A percentile compares a stretch with the other conserved stretches of the same genome.
Conservation (phyloP, 495 filamentous ascomycete genomes). For the Penicillium arizonense region DNA sequence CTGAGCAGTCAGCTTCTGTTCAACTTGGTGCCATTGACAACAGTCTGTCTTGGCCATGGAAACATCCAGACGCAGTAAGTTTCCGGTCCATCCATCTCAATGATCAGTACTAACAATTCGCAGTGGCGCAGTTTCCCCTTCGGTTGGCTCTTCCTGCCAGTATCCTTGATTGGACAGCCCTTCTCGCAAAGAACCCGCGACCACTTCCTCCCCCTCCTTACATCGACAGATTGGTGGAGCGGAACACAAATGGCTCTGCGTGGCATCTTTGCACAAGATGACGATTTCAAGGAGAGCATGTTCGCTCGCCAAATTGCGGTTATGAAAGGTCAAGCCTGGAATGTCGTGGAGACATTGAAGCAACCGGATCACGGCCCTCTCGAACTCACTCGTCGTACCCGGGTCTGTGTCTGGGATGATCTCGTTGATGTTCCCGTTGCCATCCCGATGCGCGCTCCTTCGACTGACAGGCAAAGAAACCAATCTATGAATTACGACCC, state of each 20-base stretch:
- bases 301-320: constrained; percentile 95
- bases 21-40: constrained; percentile 95
- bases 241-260: constrained; percentile 87
- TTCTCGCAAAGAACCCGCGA: constrained; percentile 90
- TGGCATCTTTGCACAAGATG: constrained; percentile 81
- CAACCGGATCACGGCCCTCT: constrained; percentile 87
- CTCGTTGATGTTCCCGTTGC: constrained; percentile 93
- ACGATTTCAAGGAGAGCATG: constrained; percentile 98
- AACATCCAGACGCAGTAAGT: constrained; percentile 89
- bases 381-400: constrained; percentile 83
- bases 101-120: constrained; percentile 18
- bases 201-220: constrained; percentile 91
- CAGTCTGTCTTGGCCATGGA: constrained; percentile 98
- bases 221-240: constrained; percentile 94
- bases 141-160: constrained; percentile 96
- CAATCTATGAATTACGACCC: constrained; percentile 45
- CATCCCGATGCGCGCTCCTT: constrained; percentile 80
- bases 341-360: constrained; percentile 96
- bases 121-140: constrained; percentile 91
- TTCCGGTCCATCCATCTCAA: neutral
- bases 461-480: constrained; percentile 69
- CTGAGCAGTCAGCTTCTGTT: constrained; percentile 57
- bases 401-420: constrained; percentile 98
- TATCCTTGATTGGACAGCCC: constrained; percentile 92
- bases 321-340: constrained; percentile 99